Conservation (phyloP, 768 basidiomycete genomes). For the Rhodotorula sphaerocarpa region DNA sequence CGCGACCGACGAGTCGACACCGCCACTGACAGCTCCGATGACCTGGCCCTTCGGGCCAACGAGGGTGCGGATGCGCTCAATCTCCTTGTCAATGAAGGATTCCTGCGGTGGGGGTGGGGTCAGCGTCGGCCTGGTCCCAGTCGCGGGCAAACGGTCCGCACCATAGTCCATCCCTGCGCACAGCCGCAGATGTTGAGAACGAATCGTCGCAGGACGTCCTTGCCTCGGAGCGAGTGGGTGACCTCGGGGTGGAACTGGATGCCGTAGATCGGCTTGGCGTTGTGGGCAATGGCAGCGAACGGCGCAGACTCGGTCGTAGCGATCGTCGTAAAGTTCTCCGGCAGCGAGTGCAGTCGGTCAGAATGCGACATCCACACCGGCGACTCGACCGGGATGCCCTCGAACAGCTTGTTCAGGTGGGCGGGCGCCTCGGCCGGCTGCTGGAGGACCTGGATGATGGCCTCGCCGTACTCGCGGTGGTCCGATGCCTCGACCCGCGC, state of each 20-base stretch:
- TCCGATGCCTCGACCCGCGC: slow-evolving; percentile 78
- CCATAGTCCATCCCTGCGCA: slow-evolving; percentile 86
- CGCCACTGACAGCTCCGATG: slow-evolving; percentile 94
- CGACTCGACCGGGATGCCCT: slow-evolving; percentile 77
- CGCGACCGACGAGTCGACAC: slow-evolving; percentile 95
- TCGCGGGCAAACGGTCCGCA: slow-evolving; percentile 37
- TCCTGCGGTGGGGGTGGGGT: slow-evolving; percentile 51
- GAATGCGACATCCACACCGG: slow-evolving; percentile 99
- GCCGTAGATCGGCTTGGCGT: slow-evolving; percentile 79
- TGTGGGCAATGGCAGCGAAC: slow-evolving; percentile 85
- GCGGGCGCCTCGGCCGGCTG: slow-evolving; percentile 31
- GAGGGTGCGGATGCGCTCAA: slow-evolving; percentile 82
- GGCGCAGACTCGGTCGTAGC: slow-evolving; percentile 80
- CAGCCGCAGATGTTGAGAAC: slow-evolving; percentile 77
- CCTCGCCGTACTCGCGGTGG: slow-evolving; percentile 92
- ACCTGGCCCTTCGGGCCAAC: slow-evolving; percentile 91
- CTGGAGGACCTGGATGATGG: slow-evolving; percentile 65
- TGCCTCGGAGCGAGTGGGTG: slow-evolving; percentile 82
- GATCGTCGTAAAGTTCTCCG: slow-evolving; percentile 75
- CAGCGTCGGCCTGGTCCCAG: neutral
- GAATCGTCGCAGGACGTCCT: slow-evolving; percentile 78
- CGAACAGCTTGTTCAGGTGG: slow-evolving; percentile 63
- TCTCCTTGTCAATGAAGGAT: slow-evolving; percentile 96
- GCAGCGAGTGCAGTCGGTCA: slow-evolving; percentile 76
- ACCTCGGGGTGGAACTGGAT: slow-evolving; percentile 99